A percentile compares a stretch with the other conserved stretches of the same genome.
Conservation (phyloP, 257 asterid species). For the Przewalskia tangutica region DNA sequence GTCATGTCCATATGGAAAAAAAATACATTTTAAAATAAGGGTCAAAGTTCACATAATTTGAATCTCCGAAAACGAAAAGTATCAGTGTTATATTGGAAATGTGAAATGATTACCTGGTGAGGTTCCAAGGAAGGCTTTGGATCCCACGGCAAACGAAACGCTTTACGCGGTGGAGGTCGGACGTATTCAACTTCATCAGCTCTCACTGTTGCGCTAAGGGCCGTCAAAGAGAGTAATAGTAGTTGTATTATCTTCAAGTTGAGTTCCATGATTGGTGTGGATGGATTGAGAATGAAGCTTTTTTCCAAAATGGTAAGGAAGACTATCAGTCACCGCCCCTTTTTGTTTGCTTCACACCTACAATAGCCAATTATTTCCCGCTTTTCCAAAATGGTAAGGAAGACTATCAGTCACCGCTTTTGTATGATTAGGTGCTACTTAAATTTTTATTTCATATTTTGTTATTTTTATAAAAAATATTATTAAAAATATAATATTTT, state of each 20-base stretch:
- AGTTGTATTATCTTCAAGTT: not conserved
- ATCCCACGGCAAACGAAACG: slow-evolving; percentile 40
- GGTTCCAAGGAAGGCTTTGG: slow-evolving; percentile 40
- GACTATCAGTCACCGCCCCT: not conserved
- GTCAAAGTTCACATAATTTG: too few relatives aligned
- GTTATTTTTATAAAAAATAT: too few relatives aligned
- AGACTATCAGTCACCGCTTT: not conserved
- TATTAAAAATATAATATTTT: too few relatives aligned
- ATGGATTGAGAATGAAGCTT: not conserved
- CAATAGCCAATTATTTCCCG: not conserved
- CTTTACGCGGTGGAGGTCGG: slow-evolving; percentile 61
- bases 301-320: not conserved
- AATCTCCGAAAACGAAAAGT: too few relatives aligned
- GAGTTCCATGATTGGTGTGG: slow-evolving; percentile 1
- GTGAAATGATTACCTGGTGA: slow-evolving; percentile 43
- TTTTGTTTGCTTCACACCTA: too few relatives aligned
- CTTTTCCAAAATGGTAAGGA: not conserved
- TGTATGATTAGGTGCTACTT: too few relatives aligned
- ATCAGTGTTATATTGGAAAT: too few relatives aligned
- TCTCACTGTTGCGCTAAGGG: slow-evolving; percentile 7
- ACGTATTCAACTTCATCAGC: slow-evolving; percentile 46
- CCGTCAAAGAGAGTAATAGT: not conserved
- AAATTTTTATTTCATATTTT: too few relatives aligned
- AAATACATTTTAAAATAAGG: too few relatives aligned
- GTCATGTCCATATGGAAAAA: too few relatives aligned